Conservation (phyloP, 148 eudicot genomes). For the Euryodendron excelsum region DNA sequence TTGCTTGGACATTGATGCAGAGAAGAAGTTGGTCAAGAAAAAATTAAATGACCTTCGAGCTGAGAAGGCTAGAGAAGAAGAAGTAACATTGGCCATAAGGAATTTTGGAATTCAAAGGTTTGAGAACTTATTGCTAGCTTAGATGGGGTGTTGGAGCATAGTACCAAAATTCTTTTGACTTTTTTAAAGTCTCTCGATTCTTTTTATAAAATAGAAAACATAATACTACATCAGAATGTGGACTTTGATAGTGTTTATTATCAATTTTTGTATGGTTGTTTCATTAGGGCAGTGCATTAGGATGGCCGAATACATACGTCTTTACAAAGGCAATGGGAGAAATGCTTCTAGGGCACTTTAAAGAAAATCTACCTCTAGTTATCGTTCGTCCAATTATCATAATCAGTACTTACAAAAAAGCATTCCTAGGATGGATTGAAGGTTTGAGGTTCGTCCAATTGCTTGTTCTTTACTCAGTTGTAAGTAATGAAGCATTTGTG, state of each 20-base stretch:
- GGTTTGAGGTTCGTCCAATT: conserved; percentile 66
- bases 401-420: conserved; percentile 70
- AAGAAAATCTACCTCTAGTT: conserved; percentile 54
- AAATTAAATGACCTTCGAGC: conserved; percentile 32
- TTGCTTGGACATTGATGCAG: conserved; percentile 43
- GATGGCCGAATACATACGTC: conserved; percentile 89
- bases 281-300: conserved; percentile 68
- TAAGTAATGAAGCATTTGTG: no score
- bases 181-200: background rate
- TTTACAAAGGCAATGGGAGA: conserved; percentile 85
- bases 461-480: no score
- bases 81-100: conserved; percentile 37
- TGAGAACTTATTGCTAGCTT: background rate
- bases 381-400: conserved; percentile 78
- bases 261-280: background rate
- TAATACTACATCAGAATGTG: background rate
- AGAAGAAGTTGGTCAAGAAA: conserved; percentile 34
- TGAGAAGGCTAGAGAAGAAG: conserved; percentile 22
- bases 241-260: background rate
- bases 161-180: background rate
- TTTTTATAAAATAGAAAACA: background rate
- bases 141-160: background rate
- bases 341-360: conserved; percentile 57
- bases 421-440: conserved; percentile 88
- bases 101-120: conserved; percentile 59